A percentile compares a stretch with the other conserved stretches of the same genome.
phyloP scores from a whole-genome alignment of 768 basidiomycete species.

The Cystofilobasidium capitatum region DNA sequence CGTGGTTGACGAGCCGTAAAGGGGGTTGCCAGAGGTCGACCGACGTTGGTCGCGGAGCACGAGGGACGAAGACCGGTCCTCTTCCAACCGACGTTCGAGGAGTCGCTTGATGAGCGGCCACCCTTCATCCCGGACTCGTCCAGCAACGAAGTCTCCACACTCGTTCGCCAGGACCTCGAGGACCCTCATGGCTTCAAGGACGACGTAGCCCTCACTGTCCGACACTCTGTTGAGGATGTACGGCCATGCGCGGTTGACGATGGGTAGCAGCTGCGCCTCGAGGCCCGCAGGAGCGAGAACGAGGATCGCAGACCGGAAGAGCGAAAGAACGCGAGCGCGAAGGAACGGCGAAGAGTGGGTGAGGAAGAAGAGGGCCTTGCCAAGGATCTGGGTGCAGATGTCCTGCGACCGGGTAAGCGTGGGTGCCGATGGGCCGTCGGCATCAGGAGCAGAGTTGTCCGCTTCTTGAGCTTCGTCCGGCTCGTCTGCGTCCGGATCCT shows the following conservation, averaged over 20 bases:
- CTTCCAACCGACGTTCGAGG: conserved; percentile 52
- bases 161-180: conserved; percentile 61
- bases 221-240: conserved; percentile 72
- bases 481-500: conserved; percentile 28
- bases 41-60: conserved; percentile 48
- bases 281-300: conserved; percentile 44
- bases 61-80: conserved; percentile 60
- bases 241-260: conserved; percentile 87
- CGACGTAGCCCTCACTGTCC: conserved; percentile 60
- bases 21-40: not conserved
- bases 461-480: conserved; percentile 31
- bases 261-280: conserved; percentile 66
- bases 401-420: conserved; percentile 60
- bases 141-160: conserved; percentile 75
- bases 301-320: conserved; percentile 64
- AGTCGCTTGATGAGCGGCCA: conserved; percentile 74
- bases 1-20: not conserved
- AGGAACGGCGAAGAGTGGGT: conserved; percentile 81
- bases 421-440: conserved; percentile 40
- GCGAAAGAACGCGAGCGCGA: conserved; percentile 66
- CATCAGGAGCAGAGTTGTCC: conserved; percentile 30
- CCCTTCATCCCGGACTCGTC: conserved; percentile 77
- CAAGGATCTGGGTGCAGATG: conserved; percentile 73
- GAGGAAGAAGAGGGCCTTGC: conserved; percentile 77
- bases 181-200: conserved; percentile 61